These are phyloP conservation scores for Grosmannia clavigera DNA, from an alignment of 2,329 filamentous ascomycete genomes.

Conservation along the genomic window DNA sequence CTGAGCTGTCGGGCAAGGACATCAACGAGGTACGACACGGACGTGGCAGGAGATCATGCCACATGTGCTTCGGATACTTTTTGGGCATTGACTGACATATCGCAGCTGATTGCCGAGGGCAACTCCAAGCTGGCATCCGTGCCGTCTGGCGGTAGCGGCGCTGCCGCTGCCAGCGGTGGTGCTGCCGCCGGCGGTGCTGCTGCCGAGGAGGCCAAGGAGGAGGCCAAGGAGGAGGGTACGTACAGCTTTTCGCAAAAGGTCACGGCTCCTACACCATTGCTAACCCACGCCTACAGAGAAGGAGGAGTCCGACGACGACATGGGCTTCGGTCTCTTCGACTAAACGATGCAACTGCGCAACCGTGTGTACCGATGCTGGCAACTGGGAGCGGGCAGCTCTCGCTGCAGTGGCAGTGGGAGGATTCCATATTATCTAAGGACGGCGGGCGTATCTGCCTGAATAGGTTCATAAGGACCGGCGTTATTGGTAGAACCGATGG, in stretches of 20 bases:
- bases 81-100: background rate
- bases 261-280: background rate
- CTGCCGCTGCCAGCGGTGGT: conserved; percentile 51
- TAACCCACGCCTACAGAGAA: conserved; percentile 30
- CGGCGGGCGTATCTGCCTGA: background rate
- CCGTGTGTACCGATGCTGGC: background rate
- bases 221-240: conserved; percentile 14
- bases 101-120: conserved; percentile 73
- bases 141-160: conserved; percentile 76
- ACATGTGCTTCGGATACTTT: background rate
- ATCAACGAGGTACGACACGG: conserved; percentile 46
- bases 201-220: conserved; percentile 13
- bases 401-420: background rate
- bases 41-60: background rate
- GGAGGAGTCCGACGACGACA: conserved; percentile 63
- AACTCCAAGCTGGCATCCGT: conserved; percentile 93
- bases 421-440: background rate
- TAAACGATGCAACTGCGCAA: conserved; percentile 8
- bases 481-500: conserved; percentile 2
- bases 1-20: conserved; percentile 84
- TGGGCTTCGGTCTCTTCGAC: conserved; percentile 62
- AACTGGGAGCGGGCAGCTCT: background rate
- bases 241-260: background rate
- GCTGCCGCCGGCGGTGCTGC: conserved; percentile 42
- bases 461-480: conserved; percentile 5